Evolutionary conservation across 495 filamentous ascomycete genomes (phyloP).

Genomic region (Cryomyces minteri): DNA sequence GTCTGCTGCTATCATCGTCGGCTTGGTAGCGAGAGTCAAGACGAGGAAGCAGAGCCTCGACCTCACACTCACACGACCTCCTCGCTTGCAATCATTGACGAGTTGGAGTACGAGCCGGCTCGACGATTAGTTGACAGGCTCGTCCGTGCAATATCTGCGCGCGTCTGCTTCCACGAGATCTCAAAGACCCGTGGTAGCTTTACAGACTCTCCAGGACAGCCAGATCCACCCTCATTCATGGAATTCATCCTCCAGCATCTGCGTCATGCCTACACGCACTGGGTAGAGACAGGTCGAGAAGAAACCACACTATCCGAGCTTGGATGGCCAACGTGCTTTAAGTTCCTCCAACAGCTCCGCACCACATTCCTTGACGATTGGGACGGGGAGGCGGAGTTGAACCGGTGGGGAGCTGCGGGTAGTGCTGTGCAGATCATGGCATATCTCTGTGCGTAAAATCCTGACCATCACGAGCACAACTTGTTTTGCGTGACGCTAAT

Average conservation of each 20-base stretch:
- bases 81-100: constrained; percentile 20
- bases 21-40: neutral
- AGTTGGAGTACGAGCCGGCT: constrained; percentile 42
- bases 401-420: constrained; percentile 45
- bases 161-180: constrained; percentile 32
- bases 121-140: constrained; percentile 35
- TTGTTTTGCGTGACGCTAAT: constrained; percentile 1
- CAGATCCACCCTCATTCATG: neutral
- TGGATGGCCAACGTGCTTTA: constrained; percentile 4
- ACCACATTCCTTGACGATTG: constrained; percentile 58
- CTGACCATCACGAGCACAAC: neutral
- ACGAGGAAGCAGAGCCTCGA: neutral
- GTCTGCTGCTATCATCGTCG: no score
- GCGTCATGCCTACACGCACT: neutral
- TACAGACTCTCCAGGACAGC: neutral
- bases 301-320: neutral
- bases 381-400: constrained; percentile 54
- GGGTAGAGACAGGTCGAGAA: neutral
- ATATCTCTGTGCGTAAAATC: constrained; percentile 41
- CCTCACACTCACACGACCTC: neutral
- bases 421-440: constrained; percentile 56
- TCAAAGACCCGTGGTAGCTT: constrained; percentile 18
- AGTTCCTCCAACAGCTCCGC: constrained; percentile 59
- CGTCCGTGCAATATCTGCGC: constrained; percentile 32
- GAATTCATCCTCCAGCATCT: neutral